Base-by-base conservation (phyloP, 306 rosid species). In the Dryas octopetala region DNA sequence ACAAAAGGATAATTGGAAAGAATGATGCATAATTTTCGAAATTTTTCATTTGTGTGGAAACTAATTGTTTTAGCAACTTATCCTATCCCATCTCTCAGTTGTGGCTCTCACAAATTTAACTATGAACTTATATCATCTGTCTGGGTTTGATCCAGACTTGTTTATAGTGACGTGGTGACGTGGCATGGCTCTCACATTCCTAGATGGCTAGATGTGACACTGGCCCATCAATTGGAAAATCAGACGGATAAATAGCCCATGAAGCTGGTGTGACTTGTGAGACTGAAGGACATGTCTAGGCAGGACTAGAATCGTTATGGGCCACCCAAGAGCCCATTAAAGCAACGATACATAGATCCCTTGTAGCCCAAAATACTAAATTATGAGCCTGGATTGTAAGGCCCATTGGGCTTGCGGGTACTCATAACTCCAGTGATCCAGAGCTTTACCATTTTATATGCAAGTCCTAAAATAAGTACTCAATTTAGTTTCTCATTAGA, bases 1-100 rank as follows among this genome's bases (percentile, higher is more conserved):
- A 72, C 26, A 76, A 72, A 76, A 55, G 58, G 88, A 84, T 84
- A 83, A 74, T 74, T 64, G 67, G 47, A 51, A 70, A 51, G 40
- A 69, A 55, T 58, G 48, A 67, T 75, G 71, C 45, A 50, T 66
- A 73, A 53, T 41, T 83, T 86, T 76, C 53, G 57, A 48, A 66
- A 15, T 66, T 76, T 51, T 41, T 43, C 0, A 52, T 81, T 88
- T 90, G 47, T 86, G 90, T 85, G 91, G 93, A 87, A 85, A 52
- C 45, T 10, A 80, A 62, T 75, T 73, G 48, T 53, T 68, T 52
- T 47, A 76, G 76, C 53, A 44, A 76, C 89, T 88, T 91, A 91
- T 89, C 97, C 84, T 89, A 83, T 88, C 87, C 81, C 38, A 19
- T 52, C 48, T 32, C 71, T 68, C 77, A 70, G 44, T 68, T 79